phyloP scores from a whole-genome alignment of 2,329 filamentous ascomycete species.

The Chaetomium olivaceum region DNA sequence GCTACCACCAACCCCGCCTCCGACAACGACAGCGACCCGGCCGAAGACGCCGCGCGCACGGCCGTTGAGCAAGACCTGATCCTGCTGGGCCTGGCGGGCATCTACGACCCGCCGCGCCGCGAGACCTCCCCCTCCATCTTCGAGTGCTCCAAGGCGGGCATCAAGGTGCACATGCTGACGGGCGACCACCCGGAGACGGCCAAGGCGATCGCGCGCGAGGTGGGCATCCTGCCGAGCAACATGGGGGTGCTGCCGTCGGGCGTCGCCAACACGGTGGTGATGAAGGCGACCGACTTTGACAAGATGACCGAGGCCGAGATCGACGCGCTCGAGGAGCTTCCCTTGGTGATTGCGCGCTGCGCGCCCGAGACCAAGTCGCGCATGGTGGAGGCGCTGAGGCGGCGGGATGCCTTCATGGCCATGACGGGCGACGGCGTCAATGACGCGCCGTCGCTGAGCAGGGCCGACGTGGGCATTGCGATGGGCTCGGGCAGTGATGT shows the following conservation, averaged over 20 bases:
- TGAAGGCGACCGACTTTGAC: constrained; percentile 78
- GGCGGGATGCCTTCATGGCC: constrained; percentile 73
- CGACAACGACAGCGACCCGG: constrained; percentile 26
- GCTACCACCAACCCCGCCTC: neutral
- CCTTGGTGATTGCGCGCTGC: constrained; percentile 80
- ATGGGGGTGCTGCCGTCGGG: constrained; percentile 59
- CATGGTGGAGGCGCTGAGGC: constrained; percentile 86
- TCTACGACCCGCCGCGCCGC: constrained; percentile 82
- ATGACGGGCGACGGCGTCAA: constrained; percentile 92
- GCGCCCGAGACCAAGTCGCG: constrained; percentile 84
- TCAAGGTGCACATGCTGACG: constrained; percentile 81
- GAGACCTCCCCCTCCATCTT: constrained; percentile 74
- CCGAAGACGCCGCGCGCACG: constrained; percentile 53
- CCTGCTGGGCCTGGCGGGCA: constrained; percentile 79
- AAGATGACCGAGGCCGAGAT: constrained; percentile 73
- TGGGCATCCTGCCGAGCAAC: constrained; percentile 72
- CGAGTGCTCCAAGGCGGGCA: constrained; percentile 71
- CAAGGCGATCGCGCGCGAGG: constrained; percentile 73
- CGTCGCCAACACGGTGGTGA: constrained; percentile 68
- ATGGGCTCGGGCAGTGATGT: constrained; percentile 90
- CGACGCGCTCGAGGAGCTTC: constrained; percentile 71
- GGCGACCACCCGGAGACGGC: constrained; percentile 80
- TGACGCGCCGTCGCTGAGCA: constrained; percentile 77
- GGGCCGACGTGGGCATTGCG: constrained; percentile 82
- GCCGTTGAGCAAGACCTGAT: constrained; percentile 67